Evolutionary conservation across 2,329 filamentous ascomycete genomes (phyloP).

Genomic region (Colletotrichum costaricense): DNA sequence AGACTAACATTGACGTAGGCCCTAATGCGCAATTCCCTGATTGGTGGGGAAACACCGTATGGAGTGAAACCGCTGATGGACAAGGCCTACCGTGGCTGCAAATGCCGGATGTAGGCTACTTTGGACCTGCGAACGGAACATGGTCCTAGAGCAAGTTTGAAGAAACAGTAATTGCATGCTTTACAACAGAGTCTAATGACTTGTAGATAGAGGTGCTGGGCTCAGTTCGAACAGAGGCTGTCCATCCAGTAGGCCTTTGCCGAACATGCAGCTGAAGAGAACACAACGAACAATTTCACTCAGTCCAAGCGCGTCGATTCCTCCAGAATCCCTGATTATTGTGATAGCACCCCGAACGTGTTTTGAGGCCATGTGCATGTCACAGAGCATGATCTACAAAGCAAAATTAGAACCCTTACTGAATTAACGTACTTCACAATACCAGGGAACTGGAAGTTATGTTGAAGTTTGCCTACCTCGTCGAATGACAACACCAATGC

Average conservation of each 20-base stretch:
- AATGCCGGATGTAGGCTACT: conserved; percentile 23
- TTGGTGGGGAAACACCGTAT: conserved; percentile 63
- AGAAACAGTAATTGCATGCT: too few relatives aligned
- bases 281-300: not conserved
- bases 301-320: not conserved
- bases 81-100: conserved; percentile 15
- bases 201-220: not conserved
- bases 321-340: not conserved
- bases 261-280: not conserved
- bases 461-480: not conserved
- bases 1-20: conserved; percentile 48
- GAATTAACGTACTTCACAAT: not conserved
- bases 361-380: not conserved
- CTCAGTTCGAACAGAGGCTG: not conserved
- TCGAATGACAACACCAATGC: not conserved
- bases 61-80: conserved; percentile 27
- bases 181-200: not conserved
- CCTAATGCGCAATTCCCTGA: conserved; percentile 55
- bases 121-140: conserved; percentile 26
- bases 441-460: too few relatives aligned
- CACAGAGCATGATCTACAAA: not conserved
- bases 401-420: not conserved
- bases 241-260: not conserved
- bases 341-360: not conserved
- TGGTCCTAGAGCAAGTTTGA: not conserved